phyloP scores from a whole-genome alignment of 1,284 basidiomycete species.

The Fistulinella cinereoalba region DNA sequence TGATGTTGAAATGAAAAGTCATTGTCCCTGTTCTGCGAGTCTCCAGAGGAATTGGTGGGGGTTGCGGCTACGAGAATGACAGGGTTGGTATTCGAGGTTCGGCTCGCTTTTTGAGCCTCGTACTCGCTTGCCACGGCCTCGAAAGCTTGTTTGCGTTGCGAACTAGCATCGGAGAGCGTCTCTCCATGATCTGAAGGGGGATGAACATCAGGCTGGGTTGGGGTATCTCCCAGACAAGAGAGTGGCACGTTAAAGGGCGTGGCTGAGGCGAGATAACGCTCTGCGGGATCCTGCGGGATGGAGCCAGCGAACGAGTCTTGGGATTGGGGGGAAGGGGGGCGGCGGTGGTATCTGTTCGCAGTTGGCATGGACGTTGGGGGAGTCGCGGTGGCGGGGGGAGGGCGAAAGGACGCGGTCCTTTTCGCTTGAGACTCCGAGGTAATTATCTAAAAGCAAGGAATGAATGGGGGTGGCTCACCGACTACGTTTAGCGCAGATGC shows the following conservation, averaged over 20 bases:
- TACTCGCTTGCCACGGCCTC: conserved; percentile 28
- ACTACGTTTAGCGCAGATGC: conserved; percentile 29
- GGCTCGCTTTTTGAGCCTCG: conserved; percentile 21
- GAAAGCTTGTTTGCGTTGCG: conserved; percentile 23
- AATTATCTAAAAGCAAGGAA: conserved; percentile 19
- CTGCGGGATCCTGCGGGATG: conserved; percentile 45
- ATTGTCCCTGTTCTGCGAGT: conserved; percentile 11
- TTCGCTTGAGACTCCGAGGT: conserved; percentile 26
- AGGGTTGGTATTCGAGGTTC: conserved; percentile 14
- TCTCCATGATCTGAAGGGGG: conserved; percentile 18
- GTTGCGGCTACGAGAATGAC: conserved; percentile 46
- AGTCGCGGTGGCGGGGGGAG: conserved; percentile 15
- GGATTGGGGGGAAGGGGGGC: conserved; percentile 41
- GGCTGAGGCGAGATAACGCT: conserved; percentile 45
- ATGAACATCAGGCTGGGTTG: conserved; percentile 28
- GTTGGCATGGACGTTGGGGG: conserved; percentile 24
- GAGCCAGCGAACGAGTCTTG: conserved; percentile 63
- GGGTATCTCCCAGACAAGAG: conserved; percentile 47
- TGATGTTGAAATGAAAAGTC: conserved; percentile 11
- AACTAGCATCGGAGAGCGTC: conserved; percentile 25
- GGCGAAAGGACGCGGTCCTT: conserved; percentile 34
- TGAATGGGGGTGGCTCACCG: conserved; percentile 31
- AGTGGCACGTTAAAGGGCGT: conserved; percentile 56
- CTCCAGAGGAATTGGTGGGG: conserved; percentile 38
- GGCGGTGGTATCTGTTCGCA: conserved; percentile 18